Percentiles rank a stretch among this genome's conserved stretches.
phyloP scores from a whole-genome alignment of 352 stramenopile genomes.

The Pythium dissimile region DNA sequence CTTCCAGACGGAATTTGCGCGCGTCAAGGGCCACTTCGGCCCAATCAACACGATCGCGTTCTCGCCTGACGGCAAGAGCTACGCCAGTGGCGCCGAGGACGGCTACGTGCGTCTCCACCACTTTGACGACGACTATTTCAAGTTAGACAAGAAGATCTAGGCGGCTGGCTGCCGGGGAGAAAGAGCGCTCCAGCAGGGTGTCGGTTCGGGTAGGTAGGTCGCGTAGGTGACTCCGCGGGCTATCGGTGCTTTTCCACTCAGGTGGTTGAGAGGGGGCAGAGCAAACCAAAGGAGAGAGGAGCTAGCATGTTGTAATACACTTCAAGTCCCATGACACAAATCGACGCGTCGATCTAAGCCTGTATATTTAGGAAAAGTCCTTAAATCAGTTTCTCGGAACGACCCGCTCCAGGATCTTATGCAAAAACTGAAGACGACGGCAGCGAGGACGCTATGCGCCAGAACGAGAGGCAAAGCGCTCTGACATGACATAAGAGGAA shows the following conservation, averaged over 20 bases:
- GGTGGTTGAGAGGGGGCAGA: background rate
- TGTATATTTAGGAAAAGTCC: background rate
- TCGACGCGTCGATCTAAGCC: background rate
- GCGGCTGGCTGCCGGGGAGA: background rate
- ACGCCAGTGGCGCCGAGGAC: constrained; percentile 98
- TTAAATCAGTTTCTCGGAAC: too few relatives aligned
- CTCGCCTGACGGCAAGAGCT: constrained; percentile 97
- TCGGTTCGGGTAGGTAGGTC: background rate
- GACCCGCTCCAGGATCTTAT: constrained; percentile 15
- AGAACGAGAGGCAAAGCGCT: constrained; percentile 5
- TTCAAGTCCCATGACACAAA: constrained; percentile 4
- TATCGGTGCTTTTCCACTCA: background rate
- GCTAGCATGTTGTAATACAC: constrained; percentile 15
- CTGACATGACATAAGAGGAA: too few relatives aligned
- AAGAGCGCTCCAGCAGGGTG: background rate
- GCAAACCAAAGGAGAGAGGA: background rate
- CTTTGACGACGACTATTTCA: constrained; percentile 98
- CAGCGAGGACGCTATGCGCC: constrained; percentile 3
- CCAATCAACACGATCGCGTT: constrained; percentile 99
- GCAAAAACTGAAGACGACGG: background rate
- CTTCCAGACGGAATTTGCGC: constrained; percentile 98
- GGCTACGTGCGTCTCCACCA: constrained; percentile 97
- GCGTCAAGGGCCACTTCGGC: constrained; percentile 99
- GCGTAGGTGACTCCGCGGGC: background rate
- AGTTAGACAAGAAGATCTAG: constrained; percentile 52